Evolutionary conservation across 1,139 yeast species (phyloP).

Genomic region (Zygoascus meyerae): DNA sequence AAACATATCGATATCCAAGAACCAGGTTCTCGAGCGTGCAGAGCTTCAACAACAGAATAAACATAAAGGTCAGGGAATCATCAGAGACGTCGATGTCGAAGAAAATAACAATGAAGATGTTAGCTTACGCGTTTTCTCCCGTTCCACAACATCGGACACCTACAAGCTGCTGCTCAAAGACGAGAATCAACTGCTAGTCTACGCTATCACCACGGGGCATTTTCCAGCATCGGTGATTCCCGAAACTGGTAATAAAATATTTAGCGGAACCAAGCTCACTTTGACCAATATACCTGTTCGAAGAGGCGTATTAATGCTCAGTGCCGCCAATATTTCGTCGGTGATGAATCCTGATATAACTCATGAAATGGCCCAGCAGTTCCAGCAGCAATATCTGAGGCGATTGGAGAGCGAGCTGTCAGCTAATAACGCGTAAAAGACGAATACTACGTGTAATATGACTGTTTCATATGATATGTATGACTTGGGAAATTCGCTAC

Average conservation of each 20-base stretch:
- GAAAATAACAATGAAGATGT: background rate
- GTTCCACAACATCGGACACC: constrained; percentile 7
- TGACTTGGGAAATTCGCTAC: background rate
- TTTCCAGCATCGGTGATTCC: constrained; percentile 6
- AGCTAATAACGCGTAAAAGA: too few relatives aligned
- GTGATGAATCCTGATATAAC: background rate
- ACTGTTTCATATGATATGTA: too few relatives aligned
- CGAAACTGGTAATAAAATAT: constrained; percentile 2
- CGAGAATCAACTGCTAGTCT: constrained; percentile 20
- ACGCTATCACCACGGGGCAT: constrained; percentile 19
- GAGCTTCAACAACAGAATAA: constrained; percentile 10
- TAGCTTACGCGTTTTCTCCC: background rate
- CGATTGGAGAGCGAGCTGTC: background rate
- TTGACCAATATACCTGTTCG: constrained; percentile 15
- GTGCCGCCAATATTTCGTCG: constrained; percentile 2
- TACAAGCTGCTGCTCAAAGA: constrained; percentile 26
- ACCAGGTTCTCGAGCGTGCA: constrained; percentile 17
- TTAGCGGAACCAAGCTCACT: constrained; percentile 19
- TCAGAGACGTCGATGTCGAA: constrained; percentile 1
- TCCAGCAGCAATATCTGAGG: background rate
- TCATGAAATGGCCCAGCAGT: background rate
- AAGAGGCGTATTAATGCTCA: constrained; percentile 23
- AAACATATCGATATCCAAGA: constrained; percentile 23
- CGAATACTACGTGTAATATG: too few relatives aligned
- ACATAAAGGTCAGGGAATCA: constrained; percentile 4